phyloP scores from a whole-genome alignment of 1,284 basidiomycete species.

The Apiotrichum akiyoshidainum region DNA sequence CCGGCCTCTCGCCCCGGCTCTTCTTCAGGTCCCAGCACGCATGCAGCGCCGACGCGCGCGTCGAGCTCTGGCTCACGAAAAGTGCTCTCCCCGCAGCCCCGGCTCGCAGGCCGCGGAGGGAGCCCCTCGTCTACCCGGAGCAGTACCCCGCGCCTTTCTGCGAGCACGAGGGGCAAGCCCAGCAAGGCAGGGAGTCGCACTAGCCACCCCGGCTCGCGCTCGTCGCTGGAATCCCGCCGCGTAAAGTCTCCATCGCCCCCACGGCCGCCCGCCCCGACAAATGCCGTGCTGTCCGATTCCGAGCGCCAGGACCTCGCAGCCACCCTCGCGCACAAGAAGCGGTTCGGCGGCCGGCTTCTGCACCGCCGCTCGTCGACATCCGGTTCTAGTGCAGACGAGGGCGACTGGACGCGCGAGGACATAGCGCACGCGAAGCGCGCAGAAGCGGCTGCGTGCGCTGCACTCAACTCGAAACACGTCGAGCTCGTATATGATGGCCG shows the following conservation, averaged over 20 bases:
- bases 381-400: neutral
- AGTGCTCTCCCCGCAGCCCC: no score
- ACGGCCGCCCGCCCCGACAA: neutral
- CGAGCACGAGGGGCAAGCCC: no score
- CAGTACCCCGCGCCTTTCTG: no score
- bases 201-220: no score
- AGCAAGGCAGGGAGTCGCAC: no score
- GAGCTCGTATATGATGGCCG: constrained; percentile 9
- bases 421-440: neutral
- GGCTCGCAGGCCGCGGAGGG: no score
- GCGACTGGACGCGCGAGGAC: constrained; percentile 1
- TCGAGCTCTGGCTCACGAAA: no score
- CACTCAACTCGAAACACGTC: constrained; percentile 1
- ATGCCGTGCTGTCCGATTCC: neutral
- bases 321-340: constrained; percentile 1
- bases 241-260: neutral
- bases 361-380: neutral
- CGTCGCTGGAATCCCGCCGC: no score
- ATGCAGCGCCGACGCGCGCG: no score
- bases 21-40: no score
- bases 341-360: neutral
- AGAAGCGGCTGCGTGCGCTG: neutral
- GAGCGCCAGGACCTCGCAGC: neutral
- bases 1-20: no score
- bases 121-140: no score